Evolutionary conservation across 2,329 filamentous ascomycete genomes (phyloP).

Genomic region (Endoconidiophora laricicola): DNA sequence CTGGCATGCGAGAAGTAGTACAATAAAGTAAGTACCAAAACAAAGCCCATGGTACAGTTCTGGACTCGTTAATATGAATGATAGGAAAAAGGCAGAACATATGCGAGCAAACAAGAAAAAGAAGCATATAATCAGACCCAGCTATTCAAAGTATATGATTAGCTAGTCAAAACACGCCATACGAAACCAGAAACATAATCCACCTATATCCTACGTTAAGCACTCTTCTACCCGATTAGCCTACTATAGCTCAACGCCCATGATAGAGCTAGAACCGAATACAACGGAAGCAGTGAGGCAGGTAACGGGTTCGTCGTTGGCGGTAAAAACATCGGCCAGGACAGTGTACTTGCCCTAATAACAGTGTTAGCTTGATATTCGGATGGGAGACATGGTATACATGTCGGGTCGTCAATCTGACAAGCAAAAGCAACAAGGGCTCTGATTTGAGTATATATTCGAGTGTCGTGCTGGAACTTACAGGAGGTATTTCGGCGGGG

Average conservation of each 20-base stretch:
- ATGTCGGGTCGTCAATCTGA: background rate
- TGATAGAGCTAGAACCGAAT: slow-evolving; percentile 32
- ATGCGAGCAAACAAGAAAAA: background rate
- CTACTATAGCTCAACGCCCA: slow-evolving; percentile 25
- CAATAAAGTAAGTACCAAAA: no score
- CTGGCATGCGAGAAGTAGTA: no score
- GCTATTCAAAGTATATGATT: background rate
- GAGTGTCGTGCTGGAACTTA: slow-evolving; percentile 30
- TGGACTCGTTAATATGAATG: no score
- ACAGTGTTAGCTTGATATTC: background rate
- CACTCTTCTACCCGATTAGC: background rate
- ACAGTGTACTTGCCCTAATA: slow-evolving; percentile 80
- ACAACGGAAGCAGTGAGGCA: slow-evolving; percentile 63
- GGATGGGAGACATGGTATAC: no score
- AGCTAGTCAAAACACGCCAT: background rate
- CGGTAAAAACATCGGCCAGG: slow-evolving; percentile 65
- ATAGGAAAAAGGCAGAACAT: no score
- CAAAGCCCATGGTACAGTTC: no score
- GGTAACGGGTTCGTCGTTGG: slow-evolving; percentile 58
- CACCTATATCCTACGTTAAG: background rate
- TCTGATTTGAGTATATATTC: background rate
- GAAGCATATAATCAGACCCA: background rate
- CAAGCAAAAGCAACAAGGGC: background rate
- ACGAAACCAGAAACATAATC: background rate
- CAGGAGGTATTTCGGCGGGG: slow-evolving; percentile 73